phyloP scores from a whole-genome alignment of 257 asterid species.

The Solanum bukasovii region DNA sequence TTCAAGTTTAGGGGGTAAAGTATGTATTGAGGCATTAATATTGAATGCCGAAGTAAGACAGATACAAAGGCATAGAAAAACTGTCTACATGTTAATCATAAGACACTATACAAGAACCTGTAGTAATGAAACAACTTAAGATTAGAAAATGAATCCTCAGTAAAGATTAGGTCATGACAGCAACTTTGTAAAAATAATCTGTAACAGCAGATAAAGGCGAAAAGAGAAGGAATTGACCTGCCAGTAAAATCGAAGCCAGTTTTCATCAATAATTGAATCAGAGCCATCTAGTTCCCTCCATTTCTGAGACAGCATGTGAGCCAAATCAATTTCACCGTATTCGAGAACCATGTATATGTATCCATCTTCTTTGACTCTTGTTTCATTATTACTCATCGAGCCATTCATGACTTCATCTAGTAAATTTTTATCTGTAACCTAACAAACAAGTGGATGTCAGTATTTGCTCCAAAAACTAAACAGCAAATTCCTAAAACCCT shows the following conservation, averaged over 20 bases:
- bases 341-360: conserved; percentile 92
- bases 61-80: neutral
- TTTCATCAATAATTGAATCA: conserved; percentile 62
- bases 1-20: neutral
- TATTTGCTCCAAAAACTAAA: neutral
- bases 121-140: neutral
- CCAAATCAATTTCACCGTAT: conserved; percentile 97
- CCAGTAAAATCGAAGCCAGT: conserved; percentile 99
- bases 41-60: neutral
- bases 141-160: neutral
- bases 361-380: conserved; percentile 79
- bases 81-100: neutral
- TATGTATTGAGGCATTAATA: neutral
- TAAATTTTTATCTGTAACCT: conserved; percentile 92
- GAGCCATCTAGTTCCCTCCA: conserved; percentile 77
- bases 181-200: neutral
- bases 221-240: conserved; percentile 40
- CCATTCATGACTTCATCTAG: conserved; percentile 78
- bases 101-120: neutral
- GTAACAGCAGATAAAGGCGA: neutral
- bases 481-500: neutral
- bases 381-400: conserved; percentile 66
- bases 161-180: neutral
- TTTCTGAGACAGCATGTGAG: conserved; percentile 93
- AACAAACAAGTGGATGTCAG: conserved; percentile 20